These are phyloP conservation scores for Calonectria ilicicola DNA, from an alignment of 2,329 filamentous ascomycete species.

Conservation along the genomic window DNA sequence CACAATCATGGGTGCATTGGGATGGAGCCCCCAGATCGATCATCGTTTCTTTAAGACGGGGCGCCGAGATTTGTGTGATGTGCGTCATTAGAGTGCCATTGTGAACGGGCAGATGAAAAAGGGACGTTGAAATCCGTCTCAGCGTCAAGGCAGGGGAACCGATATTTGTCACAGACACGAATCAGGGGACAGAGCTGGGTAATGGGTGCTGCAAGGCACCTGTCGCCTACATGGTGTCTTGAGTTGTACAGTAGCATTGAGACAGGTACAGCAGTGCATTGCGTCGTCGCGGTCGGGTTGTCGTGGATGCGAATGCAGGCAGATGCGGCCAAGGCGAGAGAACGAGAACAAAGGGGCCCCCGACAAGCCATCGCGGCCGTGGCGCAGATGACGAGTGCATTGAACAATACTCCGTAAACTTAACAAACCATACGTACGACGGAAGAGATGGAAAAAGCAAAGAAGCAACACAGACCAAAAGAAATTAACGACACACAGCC, in stretches of 20 bases:
- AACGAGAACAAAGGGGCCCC: neutral
- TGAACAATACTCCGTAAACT: neutral
- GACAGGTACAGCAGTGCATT: conserved; percentile 5
- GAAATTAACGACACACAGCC: neutral
- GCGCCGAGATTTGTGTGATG: conserved; percentile 17
- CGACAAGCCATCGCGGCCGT: neutral
- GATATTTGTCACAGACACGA: neutral
- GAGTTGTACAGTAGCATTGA: conserved; percentile 5
- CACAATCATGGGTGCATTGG: conserved; percentile 12
- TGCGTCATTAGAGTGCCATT: neutral
- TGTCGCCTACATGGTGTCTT: conserved; percentile 4
- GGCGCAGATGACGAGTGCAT: conserved; percentile 7
- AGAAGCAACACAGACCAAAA: conserved; percentile 7
- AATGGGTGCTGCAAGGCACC: conserved; percentile 4
- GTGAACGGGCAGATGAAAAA: conserved; percentile 10
- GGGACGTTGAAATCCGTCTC: conserved; percentile 3
- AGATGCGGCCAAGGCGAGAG: neutral
- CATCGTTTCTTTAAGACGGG: neutral
- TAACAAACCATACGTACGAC: neutral
- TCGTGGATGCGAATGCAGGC: too few species aligned
- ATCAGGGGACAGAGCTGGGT: neutral
- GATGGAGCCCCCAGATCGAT: conserved; percentile 22
- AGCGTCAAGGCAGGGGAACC: neutral
- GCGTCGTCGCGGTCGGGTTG: neutral
- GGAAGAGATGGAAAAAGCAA: conserved; percentile 3